phyloP scores from a whole-genome alignment of 768 basidiomycete species.

The Cyathus striatus region DNA sequence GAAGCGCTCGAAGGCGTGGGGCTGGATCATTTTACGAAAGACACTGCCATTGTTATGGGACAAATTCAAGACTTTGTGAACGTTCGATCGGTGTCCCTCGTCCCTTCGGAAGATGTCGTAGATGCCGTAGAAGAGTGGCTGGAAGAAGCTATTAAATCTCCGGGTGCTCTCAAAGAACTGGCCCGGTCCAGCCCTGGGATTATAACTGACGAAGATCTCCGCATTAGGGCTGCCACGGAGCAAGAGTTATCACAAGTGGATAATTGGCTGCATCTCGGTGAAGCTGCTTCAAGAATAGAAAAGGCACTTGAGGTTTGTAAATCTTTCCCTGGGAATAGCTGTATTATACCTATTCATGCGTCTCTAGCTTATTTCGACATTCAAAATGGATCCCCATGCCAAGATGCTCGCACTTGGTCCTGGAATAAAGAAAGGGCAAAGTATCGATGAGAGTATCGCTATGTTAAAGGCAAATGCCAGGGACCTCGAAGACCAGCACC shows the following conservation, averaged over 20 bases:
- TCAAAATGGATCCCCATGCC: neutral
- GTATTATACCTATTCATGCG: neutral
- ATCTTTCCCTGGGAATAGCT: neutral
- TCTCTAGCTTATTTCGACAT: neutral
- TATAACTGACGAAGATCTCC: constrained; percentile 24
- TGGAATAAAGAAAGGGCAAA: too few species aligned
- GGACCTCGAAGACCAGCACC: too few species aligned
- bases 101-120: neutral
- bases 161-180: neutral
- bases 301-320: constrained; percentile 17
- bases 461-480: too few species aligned
- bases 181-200: neutral
- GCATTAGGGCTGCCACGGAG: constrained; percentile 34
- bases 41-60: neutral
- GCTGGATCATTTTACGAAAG: neutral
- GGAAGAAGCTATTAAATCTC: neutral
- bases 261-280: constrained; percentile 31
- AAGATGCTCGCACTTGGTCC: too few species aligned
- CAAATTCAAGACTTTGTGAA: neutral
- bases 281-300: constrained; percentile 17
- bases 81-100: neutral
- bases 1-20: too few species aligned
- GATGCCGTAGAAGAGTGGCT: neutral
- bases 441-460: too few species aligned
- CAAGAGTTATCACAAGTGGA: constrained; percentile 28